Evolutionary conservation across 73 alveolate genomes (phyloP).

Genomic region (Effrenium voratum): DNA sequence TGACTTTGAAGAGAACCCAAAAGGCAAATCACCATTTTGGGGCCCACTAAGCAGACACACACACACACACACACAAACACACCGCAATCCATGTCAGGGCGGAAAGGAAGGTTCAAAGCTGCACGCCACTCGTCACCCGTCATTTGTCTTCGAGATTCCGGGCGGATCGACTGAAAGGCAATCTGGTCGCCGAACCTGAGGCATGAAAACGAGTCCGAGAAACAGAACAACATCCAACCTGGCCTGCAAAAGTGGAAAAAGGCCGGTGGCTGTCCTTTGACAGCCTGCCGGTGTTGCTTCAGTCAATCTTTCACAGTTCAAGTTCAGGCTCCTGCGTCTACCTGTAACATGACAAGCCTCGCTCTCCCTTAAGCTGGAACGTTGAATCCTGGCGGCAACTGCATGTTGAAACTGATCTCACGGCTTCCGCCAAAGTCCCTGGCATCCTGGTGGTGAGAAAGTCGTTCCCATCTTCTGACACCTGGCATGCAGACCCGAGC

Average conservation of each 20-base stretch:
- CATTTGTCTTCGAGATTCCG: too few relatives aligned
- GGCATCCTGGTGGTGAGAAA: conserved; percentile 74
- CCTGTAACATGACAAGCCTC: background rate
- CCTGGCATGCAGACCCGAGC: background rate
- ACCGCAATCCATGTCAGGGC: too few relatives aligned
- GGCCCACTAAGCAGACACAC: too few relatives aligned
- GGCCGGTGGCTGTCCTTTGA: background rate
- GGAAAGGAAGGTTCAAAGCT: too few relatives aligned
- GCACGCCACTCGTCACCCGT: too few relatives aligned
- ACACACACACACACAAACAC: too few relatives aligned
- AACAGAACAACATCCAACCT: too few relatives aligned
- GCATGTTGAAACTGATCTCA: background rate
- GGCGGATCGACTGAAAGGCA: conserved; percentile 64
- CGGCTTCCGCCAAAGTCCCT: background rate
- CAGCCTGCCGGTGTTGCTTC: background rate
- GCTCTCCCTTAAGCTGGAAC: too few relatives aligned
- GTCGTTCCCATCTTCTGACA: conserved; percentile 78
- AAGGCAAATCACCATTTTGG: too few relatives aligned
- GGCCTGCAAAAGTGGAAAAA: too few relatives aligned
- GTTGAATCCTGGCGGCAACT: too few relatives aligned
- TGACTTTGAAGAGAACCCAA: too few relatives aligned
- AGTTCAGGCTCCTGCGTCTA: background rate
- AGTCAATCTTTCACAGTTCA: background rate
- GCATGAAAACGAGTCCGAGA: background rate
- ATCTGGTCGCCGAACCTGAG: conserved; percentile 82